phyloP scores from a whole-genome alignment of 2,329 filamentous ascomycete species.

The Pseudogymnoascus sp. region DNA sequence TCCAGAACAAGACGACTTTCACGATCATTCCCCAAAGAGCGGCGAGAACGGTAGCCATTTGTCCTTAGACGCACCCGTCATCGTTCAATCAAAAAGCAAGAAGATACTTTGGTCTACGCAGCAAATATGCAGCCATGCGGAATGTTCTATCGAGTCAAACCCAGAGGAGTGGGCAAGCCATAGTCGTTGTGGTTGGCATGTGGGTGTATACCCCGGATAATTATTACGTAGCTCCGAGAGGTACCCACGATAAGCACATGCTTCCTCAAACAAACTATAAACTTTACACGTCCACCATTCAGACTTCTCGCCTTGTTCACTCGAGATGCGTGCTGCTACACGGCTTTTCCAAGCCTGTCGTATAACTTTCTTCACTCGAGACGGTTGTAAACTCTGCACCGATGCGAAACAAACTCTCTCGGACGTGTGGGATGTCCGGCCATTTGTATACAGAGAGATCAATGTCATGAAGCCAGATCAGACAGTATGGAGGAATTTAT shows the following conservation, averaged over 20 bases:
- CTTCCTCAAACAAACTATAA: background rate
- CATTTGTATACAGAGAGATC: conserved; percentile 61
- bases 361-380: conserved; percentile 67
- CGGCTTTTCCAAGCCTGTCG: conserved; percentile 47
- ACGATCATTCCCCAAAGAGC: conserved; percentile 49
- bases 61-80: background rate
- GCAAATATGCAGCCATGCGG: background rate
- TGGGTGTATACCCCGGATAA: conserved; percentile 1
- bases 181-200: background rate
- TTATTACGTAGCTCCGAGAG: conserved; percentile 7
- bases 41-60: conserved; percentile 23
- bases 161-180: background rate
- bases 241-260: conserved; percentile 7
- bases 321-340: conserved; percentile 41
- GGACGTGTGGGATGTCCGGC: conserved; percentile 55
- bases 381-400: conserved; percentile 62
- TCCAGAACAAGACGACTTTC: conserved; percentile 56
- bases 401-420: conserved; percentile 60
- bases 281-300: background rate
- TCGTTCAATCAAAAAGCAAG: background rate
- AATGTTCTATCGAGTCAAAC: background rate
- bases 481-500: conserved; percentile 60
- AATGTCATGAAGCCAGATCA: conserved; percentile 57
- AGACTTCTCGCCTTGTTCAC: background rate
- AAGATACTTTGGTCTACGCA: background rate